Evolutionary conservation across 2,329 filamentous ascomycete genomes (phyloP).

Genomic region (Colletotrichum nymphaeae): DNA sequence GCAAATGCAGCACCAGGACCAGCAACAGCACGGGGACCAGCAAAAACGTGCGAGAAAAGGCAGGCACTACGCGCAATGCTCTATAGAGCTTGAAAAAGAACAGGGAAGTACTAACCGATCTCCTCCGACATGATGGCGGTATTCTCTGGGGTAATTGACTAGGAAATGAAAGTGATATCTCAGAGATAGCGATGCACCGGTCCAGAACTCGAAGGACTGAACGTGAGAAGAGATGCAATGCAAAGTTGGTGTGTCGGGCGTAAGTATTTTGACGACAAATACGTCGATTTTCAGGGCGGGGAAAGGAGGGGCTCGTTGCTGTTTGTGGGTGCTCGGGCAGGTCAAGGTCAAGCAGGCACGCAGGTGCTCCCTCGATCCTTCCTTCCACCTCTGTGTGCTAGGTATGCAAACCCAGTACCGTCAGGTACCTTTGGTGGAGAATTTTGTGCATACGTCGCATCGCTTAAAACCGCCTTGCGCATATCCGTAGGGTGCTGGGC

Average conservation of each 20-base stretch:
- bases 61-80: background rate
- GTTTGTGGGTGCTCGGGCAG: slow-evolving; percentile 37
- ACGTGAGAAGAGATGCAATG: slow-evolving; percentile 31
- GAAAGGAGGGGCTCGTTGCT: slow-evolving; percentile 32
- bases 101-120: slow-evolving; percentile 50
- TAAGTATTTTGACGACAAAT: slow-evolving; percentile 37
- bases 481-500: background rate
- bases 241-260: slow-evolving; percentile 31
- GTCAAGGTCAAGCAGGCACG: slow-evolving; percentile 27
- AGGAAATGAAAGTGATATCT: slow-evolving; percentile 23
- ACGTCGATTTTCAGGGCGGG: slow-evolving; percentile 38
- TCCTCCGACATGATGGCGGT: slow-evolving; percentile 58
- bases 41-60: slow-evolving; percentile 4
- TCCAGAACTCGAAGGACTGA: slow-evolving; percentile 29
- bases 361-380: background rate
- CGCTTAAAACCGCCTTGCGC: background rate
- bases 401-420: background rate
- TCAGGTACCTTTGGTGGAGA: slow-evolving; percentile 1
- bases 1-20: slow-evolving; percentile 37
- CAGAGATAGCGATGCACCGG: slow-evolving; percentile 31
- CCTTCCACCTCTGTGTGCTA: background rate
- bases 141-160: slow-evolving; percentile 29
- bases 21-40: slow-evolving; percentile 36
- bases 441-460: slow-evolving; percentile 9
- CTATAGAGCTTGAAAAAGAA: background rate